Base-by-base conservation (phyloP, 345 rosid genomes). In the Hibiscus trionum region DNA sequence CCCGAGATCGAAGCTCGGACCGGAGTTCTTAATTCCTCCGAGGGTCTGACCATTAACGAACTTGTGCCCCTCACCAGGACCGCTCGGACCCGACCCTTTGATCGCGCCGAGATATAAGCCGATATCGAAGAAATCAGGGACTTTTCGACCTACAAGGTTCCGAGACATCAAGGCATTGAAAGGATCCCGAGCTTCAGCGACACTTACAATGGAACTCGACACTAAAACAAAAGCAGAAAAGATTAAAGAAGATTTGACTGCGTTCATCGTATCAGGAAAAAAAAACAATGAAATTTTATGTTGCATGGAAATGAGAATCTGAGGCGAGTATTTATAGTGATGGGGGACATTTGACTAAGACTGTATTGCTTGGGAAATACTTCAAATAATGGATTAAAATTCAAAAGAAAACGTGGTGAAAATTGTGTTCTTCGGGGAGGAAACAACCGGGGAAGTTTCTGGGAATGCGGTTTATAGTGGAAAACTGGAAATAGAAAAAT, bases 121-220 rank as follows among this genome's bases (percentile, higher is more conserved):
- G 49, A 68, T 68, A 60, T 84, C 81, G 16, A 86, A 75, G 47
- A 85, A 77, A 57, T 75, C 70, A 55, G 75, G 73, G 26, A 72
- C 71, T 24, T 75, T 67, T 46, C 58, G 65, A 69, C 69, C 72
- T 5, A 69, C 57, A 21, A 29, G 31, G 39, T 72, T 70, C 74
- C 14, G 24, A 4, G 77, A 26, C 57, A 70, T 61, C 68, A 74
- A 26, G 61, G 75, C 61, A 53, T 67, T 69, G 78, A 82, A 72
- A 1, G 89, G 87, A 46, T 71, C 73, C 27, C 91, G 88, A 37
- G 78, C 77, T 74, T 80, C 79, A 44, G 47, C 47, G 47, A 44
- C 47, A 3, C 67, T 62, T 68, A 73, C 77, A 11, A 72, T 66
- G 42, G 72, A 77, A 72, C 72, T 49, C 46, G 50, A 49, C 31